Evolutionary conservation across 495 filamentous ascomycete species (phyloP).

Genomic region (Apiosordaria backusii): DNA sequence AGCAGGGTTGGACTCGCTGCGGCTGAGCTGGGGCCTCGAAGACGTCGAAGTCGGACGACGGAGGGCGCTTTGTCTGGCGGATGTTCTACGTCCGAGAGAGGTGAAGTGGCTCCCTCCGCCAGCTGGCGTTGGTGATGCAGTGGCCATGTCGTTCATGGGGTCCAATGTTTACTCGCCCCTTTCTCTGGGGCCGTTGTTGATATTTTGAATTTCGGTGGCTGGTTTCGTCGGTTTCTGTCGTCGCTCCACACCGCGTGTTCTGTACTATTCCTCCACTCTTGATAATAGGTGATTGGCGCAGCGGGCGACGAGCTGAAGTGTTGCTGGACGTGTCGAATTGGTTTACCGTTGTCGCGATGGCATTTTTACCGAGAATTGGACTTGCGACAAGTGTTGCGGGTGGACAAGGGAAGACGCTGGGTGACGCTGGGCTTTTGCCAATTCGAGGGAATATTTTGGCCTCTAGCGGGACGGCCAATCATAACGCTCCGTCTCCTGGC

Average conservation of each 20-base stretch:
- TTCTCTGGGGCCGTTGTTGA: slow-evolving; percentile 3
- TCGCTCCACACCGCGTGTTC: slow-evolving; percentile 3
- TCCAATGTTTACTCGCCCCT: neutral
- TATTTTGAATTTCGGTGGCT: neutral
- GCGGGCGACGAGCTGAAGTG: neutral
- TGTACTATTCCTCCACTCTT: neutral
- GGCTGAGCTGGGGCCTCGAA: slow-evolving; percentile 33
- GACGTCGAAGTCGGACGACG: slow-evolving; percentile 35
- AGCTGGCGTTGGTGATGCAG: slow-evolving; percentile 38
- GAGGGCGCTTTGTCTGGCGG: slow-evolving; percentile 38
- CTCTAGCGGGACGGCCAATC: slow-evolving; percentile 23
- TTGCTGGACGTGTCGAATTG: slow-evolving; percentile 4
- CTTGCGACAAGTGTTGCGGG: slow-evolving; percentile 26
- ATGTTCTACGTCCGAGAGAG: slow-evolving; percentile 38
- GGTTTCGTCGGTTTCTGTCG: neutral
- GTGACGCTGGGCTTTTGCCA: slow-evolving; percentile 21
- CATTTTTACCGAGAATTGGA: slow-evolving; percentile 21
- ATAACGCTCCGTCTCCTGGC: slow-evolving; percentile 4
- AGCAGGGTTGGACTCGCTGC: slow-evolving; percentile 39
- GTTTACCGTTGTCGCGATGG: slow-evolving; percentile 8
- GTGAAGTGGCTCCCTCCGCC: slow-evolving; percentile 35
- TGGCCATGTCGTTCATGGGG: slow-evolving; percentile 27
- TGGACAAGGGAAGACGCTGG: slow-evolving; percentile 13
- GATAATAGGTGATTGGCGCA: neutral
- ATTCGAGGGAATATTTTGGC: slow-evolving; percentile 28